Percentiles rank a stretch among this genome's conserved stretches.
Evolutionary conservation across 2,329 filamentous ascomycete genomes (phyloP).

Genomic region (Salinomyces thailandicus): DNA sequence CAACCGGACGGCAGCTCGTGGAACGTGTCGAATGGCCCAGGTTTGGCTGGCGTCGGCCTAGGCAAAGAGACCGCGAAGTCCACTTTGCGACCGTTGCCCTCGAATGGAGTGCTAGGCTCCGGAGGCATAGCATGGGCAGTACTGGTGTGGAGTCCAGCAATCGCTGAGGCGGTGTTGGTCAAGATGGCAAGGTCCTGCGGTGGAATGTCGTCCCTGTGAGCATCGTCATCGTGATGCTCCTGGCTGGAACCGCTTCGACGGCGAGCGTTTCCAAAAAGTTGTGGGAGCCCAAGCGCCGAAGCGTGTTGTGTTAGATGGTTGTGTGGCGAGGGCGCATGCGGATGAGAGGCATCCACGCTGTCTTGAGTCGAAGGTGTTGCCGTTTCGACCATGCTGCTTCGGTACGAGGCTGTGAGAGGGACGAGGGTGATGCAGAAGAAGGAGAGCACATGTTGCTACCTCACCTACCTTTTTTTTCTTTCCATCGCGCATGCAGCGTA

Average conservation of each 20-base stretch:
- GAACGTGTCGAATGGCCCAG: slow-evolving; percentile 1
- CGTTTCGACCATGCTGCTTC: too few relatives aligned
- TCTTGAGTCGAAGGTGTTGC: too few relatives aligned
- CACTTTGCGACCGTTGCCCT: background rate
- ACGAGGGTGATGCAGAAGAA: too few relatives aligned
- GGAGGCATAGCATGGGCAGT: background rate
- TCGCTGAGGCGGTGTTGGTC: slow-evolving; percentile 2
- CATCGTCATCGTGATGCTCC: background rate
- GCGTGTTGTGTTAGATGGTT: background rate
- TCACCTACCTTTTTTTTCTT: too few relatives aligned
- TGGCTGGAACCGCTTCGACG: slow-evolving; percentile 1
- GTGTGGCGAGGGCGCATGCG: too few relatives aligned
- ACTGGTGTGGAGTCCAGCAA: background rate
- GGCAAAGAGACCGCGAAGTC: background rate
- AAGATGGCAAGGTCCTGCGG: slow-evolving; percentile 1
- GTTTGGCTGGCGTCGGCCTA: slow-evolving; percentile 1
- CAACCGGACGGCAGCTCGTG: slow-evolving; percentile 1
- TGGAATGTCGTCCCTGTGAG: slow-evolving; percentile 1
- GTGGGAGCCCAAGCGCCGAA: background rate
- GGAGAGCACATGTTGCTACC: too few relatives aligned
- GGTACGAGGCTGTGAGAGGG: too few relatives aligned
- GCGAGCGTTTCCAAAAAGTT: background rate
- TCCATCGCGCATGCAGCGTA: too few relatives aligned
- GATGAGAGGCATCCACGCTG: too few relatives aligned
- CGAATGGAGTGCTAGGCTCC: background rate